phyloP scores from a whole-genome alignment of 2,329 filamentous ascomycete genomes.

The Atkinsonella texensis region DNA sequence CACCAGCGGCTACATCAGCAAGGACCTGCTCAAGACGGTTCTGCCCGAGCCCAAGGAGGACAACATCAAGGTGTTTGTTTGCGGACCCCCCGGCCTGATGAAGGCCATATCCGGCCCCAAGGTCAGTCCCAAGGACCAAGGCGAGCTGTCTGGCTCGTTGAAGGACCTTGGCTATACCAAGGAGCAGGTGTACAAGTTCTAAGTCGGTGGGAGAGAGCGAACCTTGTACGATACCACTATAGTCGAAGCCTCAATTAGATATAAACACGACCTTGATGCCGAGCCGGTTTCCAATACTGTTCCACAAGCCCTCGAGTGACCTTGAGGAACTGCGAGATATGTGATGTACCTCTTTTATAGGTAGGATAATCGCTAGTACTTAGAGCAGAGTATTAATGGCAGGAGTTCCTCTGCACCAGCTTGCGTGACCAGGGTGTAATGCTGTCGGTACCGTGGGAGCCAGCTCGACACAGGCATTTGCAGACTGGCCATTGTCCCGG shows the following conservation, averaged over 20 bases:
- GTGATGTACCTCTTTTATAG: too few relatives aligned
- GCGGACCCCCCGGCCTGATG: conserved; percentile 85
- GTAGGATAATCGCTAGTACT: too few relatives aligned
- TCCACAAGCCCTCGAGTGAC: too few relatives aligned
- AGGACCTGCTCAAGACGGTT: conserved; percentile 90
- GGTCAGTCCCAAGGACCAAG: conserved; percentile 87
- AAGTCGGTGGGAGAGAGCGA: conserved; percentile 10
- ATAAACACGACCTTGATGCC: background rate
- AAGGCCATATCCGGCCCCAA: conserved; percentile 84
- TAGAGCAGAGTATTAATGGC: too few relatives aligned
- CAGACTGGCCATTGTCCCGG: too few relatives aligned
- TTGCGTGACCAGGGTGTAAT: too few relatives aligned
- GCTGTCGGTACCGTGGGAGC: too few relatives aligned
- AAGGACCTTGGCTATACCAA: conserved; percentile 61
- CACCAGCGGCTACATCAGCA: conserved; percentile 69
- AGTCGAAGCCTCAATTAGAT: background rate
- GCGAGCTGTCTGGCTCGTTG: conserved; percentile 70
- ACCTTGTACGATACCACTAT: background rate
- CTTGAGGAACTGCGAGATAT: too few relatives aligned
- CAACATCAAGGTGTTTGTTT: conserved; percentile 95
- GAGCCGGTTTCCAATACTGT: too few relatives aligned
- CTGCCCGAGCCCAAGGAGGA: conserved; percentile 83
- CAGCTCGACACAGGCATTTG: too few relatives aligned
- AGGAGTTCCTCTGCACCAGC: too few relatives aligned
- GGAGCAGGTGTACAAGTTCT: conserved; percentile 95